Evolutionary conservation across 2,329 filamentous ascomycete species (phyloP).

Genomic region (Scytalidium lignicola): DNA sequence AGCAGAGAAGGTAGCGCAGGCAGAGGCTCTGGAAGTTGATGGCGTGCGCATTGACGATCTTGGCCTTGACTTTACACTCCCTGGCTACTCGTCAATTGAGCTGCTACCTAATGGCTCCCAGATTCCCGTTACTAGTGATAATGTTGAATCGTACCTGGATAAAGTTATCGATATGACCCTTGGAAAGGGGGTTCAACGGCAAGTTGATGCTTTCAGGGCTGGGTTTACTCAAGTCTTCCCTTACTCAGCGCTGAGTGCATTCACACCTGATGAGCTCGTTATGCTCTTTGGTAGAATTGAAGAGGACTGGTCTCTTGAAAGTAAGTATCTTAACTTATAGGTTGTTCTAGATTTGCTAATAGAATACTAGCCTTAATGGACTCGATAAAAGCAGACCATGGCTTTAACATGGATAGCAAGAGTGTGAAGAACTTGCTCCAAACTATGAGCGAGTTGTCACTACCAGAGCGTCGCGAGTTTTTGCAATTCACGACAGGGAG

Average conservation of each 20-base stretch:
- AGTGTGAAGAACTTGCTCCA: conserved; percentile 91
- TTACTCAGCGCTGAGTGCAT: conserved; percentile 85
- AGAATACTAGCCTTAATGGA: conserved; percentile 73
- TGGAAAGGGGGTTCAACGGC: conserved; percentile 78
- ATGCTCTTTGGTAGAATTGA: conserved; percentile 89
- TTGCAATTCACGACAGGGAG: conserved; percentile 97
- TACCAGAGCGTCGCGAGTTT: conserved; percentile 79
- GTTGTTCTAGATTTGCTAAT: conserved; percentile 19
- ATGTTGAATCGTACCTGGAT: conserved; percentile 84
- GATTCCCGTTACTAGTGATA: conserved; percentile 76
- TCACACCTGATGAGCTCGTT: conserved; percentile 91
- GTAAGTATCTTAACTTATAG: conserved; percentile 48
- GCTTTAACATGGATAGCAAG: conserved; percentile 97
- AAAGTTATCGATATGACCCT: conserved; percentile 88
- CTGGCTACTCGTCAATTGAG: conserved; percentile 84
- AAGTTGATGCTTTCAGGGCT: conserved; percentile 83
- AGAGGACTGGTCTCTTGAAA: conserved; percentile 97
- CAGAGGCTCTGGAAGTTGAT: conserved; percentile 67
- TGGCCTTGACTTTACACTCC: conserved; percentile 88
- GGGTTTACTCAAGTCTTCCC: conserved; percentile 97
- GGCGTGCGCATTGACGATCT: conserved; percentile 79
- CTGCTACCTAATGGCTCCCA: conserved; percentile 71
- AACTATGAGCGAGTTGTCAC: conserved; percentile 82
- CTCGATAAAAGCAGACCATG: conserved; percentile 97
- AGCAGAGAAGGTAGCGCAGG: conserved; percentile 65